Evolutionary conservation across 345 rosid species (phyloP).

Genomic region (Chamaenerion angustifolium): DNA sequence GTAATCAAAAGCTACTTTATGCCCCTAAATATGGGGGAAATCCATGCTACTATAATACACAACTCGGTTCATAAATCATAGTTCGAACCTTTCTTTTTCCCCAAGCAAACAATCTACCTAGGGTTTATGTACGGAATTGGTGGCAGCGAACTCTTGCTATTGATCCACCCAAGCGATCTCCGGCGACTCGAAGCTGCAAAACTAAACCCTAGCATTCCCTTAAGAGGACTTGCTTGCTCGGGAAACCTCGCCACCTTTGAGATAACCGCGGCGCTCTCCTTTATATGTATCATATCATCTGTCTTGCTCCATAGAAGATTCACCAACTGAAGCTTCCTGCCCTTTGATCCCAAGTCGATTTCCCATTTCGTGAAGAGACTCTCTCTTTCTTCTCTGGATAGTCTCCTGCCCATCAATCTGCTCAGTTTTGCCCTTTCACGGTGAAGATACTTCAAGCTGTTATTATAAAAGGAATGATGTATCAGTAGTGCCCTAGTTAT

Average conservation of each 20-base stretch:
- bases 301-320: conserved; percentile 58
- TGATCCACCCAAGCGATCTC: conserved; percentile 65
- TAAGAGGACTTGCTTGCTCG: conserved; percentile 65
- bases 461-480: conserved; percentile 2
- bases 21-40: no score
- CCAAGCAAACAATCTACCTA: no score
- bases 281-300: conserved; percentile 39
- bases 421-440: conserved; percentile 66
- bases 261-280: conserved; percentile 61
- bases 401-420: conserved; percentile 70
- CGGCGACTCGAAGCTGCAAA: conserved; percentile 44
- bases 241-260: conserved; percentile 69
- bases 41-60: no score
- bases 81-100: no score
- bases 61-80: no score
- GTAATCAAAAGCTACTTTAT: no score
- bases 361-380: conserved; percentile 70
- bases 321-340: conserved; percentile 62
- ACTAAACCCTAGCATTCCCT: conserved; percentile 87
- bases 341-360: conserved; percentile 50
- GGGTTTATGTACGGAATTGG: no score
- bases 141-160: conserved; percentile 15
- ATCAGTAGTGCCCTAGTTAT: background rate
- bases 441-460: conserved; percentile 59
- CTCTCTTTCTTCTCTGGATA: conserved; percentile 51